These are phyloP conservation scores for Pseudoneurospora amorphoporcata DNA, from an alignment of 495 filamentous ascomycete genomes.

Conservation along the genomic window DNA sequence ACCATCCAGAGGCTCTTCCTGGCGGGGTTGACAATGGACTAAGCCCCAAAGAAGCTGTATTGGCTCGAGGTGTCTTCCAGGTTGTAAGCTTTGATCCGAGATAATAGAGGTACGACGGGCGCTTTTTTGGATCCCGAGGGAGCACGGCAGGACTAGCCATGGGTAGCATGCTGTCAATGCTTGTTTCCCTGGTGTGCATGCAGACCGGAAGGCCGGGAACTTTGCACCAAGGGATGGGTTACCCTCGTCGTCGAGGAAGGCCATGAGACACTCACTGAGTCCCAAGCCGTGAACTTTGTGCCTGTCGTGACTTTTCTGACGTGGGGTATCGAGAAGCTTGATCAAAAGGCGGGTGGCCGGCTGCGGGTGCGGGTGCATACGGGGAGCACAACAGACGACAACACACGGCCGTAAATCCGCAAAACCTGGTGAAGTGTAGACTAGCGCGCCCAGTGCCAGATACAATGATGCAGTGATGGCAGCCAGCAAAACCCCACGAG, in stretches of 20 bases:
- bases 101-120: not conserved
- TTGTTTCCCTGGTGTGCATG: not conserved
- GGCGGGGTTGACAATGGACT: not conserved
- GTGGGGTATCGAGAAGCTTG: not conserved
- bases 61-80: not conserved
- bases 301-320: not conserved
- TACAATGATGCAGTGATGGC: not conserved
- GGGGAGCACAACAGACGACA: conserved; percentile 11
- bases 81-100: not conserved
- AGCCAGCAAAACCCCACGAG: not conserved
- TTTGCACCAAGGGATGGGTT: conserved; percentile 2
- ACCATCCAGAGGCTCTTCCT: not conserved
- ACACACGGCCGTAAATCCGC: conserved; percentile 14
- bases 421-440: not conserved
- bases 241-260: not conserved
- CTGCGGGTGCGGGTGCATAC: not conserved
- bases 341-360: not conserved
- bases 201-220: conserved; percentile 21
- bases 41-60: not conserved
- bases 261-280: not conserved
- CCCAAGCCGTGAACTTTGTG: not conserved
- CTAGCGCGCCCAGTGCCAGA: not conserved
- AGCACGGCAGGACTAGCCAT: not conserved
- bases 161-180: not conserved
- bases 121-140: not conserved